Evolutionary conservation across 2,329 filamentous ascomycete species (phyloP).

Genomic region (Dothideomycetes sp.): DNA sequence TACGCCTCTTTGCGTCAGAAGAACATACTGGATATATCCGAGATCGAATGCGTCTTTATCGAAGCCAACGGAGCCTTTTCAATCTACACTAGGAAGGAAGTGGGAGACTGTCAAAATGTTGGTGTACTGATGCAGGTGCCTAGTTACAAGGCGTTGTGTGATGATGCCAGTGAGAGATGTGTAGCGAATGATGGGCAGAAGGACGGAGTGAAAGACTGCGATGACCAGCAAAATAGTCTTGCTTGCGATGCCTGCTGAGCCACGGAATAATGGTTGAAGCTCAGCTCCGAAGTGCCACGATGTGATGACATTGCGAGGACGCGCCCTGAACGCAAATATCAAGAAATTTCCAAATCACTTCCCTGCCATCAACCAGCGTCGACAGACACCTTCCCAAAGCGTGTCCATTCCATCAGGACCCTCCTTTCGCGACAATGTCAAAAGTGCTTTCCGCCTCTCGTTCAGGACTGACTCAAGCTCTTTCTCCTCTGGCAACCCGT

Average conservation of each 20-base stretch:
- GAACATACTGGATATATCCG: background rate
- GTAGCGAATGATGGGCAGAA: background rate
- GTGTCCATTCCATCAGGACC: conserved; percentile 4
- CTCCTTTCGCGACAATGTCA: background rate
- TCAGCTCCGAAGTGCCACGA: too few relatives aligned
- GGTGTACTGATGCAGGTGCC: background rate
- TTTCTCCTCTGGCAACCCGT: background rate
- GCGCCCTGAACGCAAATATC: too few relatives aligned
- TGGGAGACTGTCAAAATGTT: background rate
- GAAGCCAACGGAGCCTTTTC: conserved; percentile 2
- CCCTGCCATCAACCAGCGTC: conserved; percentile 13
- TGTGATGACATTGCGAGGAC: too few relatives aligned
- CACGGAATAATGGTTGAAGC: too few relatives aligned
- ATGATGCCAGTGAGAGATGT: background rate
- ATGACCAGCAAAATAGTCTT: background rate
- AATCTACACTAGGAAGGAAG: background rate
- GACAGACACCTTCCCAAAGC: conserved; percentile 12
- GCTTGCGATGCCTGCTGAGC: background rate
- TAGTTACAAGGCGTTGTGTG: background rate
- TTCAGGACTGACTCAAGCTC: background rate
- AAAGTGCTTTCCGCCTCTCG: background rate
- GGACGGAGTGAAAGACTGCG: too few relatives aligned
- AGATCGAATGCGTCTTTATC: background rate
- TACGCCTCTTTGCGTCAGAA: conserved; percentile 1
- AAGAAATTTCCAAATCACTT: too few relatives aligned